Conservation (phyloP, 306 rosid species). For the Rubus parviflorus region DNA sequence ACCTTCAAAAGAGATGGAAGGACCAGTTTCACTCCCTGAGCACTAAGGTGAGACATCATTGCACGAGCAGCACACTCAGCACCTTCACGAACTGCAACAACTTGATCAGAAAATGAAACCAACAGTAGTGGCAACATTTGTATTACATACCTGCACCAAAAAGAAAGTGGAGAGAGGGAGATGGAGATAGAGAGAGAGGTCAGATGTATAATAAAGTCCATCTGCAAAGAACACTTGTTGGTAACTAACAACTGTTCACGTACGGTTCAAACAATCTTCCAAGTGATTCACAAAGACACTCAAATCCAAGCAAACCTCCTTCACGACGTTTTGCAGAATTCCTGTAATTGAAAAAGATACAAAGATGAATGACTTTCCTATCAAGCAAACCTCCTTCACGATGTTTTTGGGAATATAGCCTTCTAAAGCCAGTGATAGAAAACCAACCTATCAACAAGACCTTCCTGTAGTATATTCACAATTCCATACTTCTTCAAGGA, state of each 20-base stretch:
- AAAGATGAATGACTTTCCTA: too few relatives aligned
- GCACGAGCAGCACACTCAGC: conserved; percentile 99
- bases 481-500: conserved; percentile 78
- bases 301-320: conserved; percentile 94
- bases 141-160: conserved; percentile 79
- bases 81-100: conserved; percentile 93
- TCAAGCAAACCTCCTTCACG: conserved; percentile 93
- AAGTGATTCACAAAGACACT: conserved; percentile 93
- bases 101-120: conserved; percentile 98
- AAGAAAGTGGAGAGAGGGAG: conserved; percentile 1
- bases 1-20: conserved; percentile 98
- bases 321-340: conserved; percentile 91
- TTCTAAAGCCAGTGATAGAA: conserved; percentile 6
- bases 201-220: neutral
- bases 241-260: conserved; percentile 17
- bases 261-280: conserved; percentile 97
- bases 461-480: conserved; percentile 65
- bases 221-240: conserved; percentile 10
- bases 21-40: conserved; percentile 98
- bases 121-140: conserved; percentile 86
- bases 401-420: conserved; percentile 63
- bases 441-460: conserved; percentile 78
- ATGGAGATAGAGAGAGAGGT: conserved; percentile 12
- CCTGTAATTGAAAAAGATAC: conserved; percentile 40
- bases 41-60: conserved; percentile 97